These are phyloP conservation scores for Vachellia collinsii DNA, from an alignment of 306 rosid species.

Conservation along the genomic window DNA sequence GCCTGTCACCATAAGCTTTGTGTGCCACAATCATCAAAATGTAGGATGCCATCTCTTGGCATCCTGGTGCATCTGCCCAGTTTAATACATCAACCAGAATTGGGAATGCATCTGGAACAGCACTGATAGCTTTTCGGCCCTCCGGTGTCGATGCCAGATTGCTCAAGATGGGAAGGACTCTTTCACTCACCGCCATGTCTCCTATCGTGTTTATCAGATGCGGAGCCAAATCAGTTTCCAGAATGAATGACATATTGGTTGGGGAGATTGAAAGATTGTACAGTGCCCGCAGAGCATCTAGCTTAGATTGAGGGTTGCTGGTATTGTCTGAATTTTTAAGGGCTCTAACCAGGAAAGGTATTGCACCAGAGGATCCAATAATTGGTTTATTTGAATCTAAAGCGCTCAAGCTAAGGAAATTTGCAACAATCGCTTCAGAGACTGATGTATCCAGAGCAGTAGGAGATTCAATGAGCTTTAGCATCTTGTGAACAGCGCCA, in stretches of 20 bases:
- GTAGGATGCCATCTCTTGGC: conserved; percentile 87
- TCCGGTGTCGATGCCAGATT: conserved; percentile 71
- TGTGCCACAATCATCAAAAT: conserved; percentile 96
- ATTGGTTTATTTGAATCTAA: conserved; percentile 86
- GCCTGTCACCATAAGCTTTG: conserved; percentile 75
- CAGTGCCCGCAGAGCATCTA: conserved; percentile 87
- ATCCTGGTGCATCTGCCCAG: conserved; percentile 87
- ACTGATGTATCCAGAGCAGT: conserved; percentile 51
- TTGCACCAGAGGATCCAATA: conserved; percentile 86
- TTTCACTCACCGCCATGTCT: conserved; percentile 87
- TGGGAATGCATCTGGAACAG: conserved; percentile 56
- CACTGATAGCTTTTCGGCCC: conserved; percentile 76
- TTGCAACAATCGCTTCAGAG: conserved; percentile 87
- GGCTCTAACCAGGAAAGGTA: conserved; percentile 71
- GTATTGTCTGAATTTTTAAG: conserved; percentile 52
- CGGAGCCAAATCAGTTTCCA: conserved; percentile 74
- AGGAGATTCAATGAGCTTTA: conserved; percentile 68
- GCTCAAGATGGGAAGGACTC: conserved; percentile 73
- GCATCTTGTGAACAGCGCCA: conserved; percentile 90
- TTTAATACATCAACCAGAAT: conserved; percentile 76
- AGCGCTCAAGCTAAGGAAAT: conserved; percentile 91
- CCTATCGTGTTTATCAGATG: conserved; percentile 66
- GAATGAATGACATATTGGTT: conserved; percentile 58
- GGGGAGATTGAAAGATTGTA: conserved; percentile 89
- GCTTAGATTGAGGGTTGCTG: conserved; percentile 67